Percentiles rank a stretch among this genome's conserved stretches.
Conservation (phyloP, 805 yeast species). For the Pichia cephalocereana region DNA sequence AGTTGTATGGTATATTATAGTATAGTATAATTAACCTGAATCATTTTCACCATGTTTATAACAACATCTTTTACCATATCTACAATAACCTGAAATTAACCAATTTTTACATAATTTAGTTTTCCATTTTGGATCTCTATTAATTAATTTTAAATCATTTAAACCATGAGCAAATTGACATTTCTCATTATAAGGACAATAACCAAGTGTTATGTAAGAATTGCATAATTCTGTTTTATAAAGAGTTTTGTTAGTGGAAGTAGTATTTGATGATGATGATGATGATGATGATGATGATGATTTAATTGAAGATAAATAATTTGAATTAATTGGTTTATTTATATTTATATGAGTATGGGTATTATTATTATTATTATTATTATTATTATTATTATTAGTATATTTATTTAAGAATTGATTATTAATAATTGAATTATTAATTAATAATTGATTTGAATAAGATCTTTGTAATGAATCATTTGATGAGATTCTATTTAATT, state of each 20-base stretch:
- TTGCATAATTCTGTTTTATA: constrained; percentile 90
- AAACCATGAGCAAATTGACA: constrained; percentile 94
- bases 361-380: no score
- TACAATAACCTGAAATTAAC: constrained; percentile 71
- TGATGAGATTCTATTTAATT: background rate
- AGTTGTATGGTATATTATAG: no score
- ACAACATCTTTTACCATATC: constrained; percentile 87
- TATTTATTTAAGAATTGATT: background rate
- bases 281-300: no score
- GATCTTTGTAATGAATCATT: background rate
- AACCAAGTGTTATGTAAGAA: constrained; percentile 58
- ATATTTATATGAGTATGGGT: background rate
- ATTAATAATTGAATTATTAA: background rate
- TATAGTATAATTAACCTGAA: constrained; percentile 4
- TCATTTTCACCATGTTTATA: constrained; percentile 63
- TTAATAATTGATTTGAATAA: background rate
- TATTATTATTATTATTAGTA: no score
- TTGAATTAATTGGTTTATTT: background rate
- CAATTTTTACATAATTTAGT: constrained; percentile 89
- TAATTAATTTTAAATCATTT: constrained; percentile 61
- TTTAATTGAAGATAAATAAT: background rate
- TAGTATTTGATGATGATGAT: background rate
- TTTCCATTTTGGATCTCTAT: constrained; percentile 76
- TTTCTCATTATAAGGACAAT: constrained; percentile 82
- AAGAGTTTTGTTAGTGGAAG: constrained; percentile 29